Evolutionary conservation across 805 yeast genomes (phyloP).

Genomic region (Hanseniaspora meyeri): DNA sequence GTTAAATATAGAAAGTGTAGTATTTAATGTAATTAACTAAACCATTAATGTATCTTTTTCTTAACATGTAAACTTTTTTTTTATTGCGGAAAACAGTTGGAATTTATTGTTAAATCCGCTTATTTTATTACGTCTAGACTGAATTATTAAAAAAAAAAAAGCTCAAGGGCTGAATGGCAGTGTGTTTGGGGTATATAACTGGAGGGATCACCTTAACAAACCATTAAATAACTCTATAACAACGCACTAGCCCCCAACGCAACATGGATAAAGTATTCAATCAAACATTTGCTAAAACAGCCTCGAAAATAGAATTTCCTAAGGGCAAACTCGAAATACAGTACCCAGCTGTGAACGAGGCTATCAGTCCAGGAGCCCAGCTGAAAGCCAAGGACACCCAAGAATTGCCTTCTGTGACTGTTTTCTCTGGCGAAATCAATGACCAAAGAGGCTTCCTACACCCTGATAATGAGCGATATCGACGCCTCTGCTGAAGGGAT

Average conservation of each 20-base stretch:
- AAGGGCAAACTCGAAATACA: neutral
- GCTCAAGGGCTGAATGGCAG: neutral
- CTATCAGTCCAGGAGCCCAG: neutral
- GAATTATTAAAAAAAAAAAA: no score
- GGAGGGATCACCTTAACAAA: no score
- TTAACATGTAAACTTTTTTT: no score
- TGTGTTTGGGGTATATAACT: no score
- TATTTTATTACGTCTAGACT: no score
- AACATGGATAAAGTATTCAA: neutral
- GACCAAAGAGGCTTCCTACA: neutral
- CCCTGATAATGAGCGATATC: conserved; percentile 7
- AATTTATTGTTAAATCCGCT: neutral
- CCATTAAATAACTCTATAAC: no score
- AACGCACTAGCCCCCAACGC: no score
- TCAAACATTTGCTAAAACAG: conserved; percentile 6
- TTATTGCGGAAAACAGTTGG: neutral
- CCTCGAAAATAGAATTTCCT: neutral
- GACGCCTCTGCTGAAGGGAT: conserved; percentile 13
- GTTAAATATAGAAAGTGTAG: no score
- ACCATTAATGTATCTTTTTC: no score
- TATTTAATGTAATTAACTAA: no score
- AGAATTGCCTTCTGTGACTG: neutral
- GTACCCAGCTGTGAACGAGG: neutral
- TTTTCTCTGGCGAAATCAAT: neutral
- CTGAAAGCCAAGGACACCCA: neutral